These are phyloP conservation scores for Balamuthia mandrillaris DNA, from an alignment of 208 protist genomes.

Conservation along the genomic window DNA sequence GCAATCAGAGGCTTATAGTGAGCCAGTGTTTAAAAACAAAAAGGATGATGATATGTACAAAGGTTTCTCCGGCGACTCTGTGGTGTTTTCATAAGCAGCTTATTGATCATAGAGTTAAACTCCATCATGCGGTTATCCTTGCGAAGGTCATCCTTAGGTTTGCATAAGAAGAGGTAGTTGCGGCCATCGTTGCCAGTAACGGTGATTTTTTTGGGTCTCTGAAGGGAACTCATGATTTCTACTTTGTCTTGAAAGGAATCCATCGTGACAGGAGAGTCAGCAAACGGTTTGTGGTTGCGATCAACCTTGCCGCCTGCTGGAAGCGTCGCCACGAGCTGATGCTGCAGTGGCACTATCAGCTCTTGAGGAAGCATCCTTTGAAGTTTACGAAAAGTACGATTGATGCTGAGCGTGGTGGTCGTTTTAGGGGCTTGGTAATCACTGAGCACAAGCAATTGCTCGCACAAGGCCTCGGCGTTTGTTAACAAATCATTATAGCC, in stretches of 20 bases:
- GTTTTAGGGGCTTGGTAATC: neutral
- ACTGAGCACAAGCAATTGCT: neutral
- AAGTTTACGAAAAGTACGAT: neutral
- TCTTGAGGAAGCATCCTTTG: constrained; percentile 20
- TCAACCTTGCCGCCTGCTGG: constrained; percentile 5
- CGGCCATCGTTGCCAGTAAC: constrained; percentile 58
- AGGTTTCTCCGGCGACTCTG: constrained; percentile 55
- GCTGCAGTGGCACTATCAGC: constrained; percentile 53
- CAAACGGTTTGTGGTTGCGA: neutral
- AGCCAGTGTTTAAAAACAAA: too few relatives aligned
- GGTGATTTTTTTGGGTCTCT: constrained; percentile 69
- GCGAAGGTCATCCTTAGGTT: constrained; percentile 73
- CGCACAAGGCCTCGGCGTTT: constrained; percentile 24
- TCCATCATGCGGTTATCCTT: constrained; percentile 79
- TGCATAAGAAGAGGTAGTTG: constrained; percentile 68
- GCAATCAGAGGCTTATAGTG: too few relatives aligned
- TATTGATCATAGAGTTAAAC: constrained; percentile 76
- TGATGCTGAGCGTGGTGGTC: neutral
- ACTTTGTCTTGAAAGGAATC: constrained; percentile 54
- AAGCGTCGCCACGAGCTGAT: neutral
- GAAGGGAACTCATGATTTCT: constrained; percentile 68
- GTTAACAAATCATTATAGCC: constrained; percentile 16
- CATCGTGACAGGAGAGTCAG: neutral
- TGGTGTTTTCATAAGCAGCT: constrained; percentile 63
- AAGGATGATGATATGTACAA: neutral